Conservation (phyloP, 1,284 basidiomycete genomes). For the Fomitiporia mediterranea region DNA sequence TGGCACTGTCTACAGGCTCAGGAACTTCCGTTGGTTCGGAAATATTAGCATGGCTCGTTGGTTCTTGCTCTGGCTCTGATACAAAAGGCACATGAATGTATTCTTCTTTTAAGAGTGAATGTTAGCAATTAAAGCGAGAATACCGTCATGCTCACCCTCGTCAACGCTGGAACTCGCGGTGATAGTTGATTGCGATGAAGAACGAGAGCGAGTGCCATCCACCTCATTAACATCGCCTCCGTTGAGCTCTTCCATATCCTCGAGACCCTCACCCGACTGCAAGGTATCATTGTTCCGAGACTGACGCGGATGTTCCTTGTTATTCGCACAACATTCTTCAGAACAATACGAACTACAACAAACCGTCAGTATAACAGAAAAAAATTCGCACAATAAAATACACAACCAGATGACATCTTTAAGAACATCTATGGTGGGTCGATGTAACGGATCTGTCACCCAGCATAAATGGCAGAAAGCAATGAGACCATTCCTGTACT, state of each 20-base stretch:
- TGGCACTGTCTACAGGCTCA: too few relatives aligned
- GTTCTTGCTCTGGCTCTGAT: neutral
- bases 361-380: neutral
- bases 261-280: neutral
- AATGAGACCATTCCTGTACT: neutral
- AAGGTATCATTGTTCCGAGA: neutral
- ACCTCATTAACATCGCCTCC: too few relatives aligned
- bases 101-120: too few relatives aligned
- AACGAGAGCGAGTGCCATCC: neutral
- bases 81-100: neutral
- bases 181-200: neutral
- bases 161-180: neutral
- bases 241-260: neutral
- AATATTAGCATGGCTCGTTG: too few relatives aligned
- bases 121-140: too few relatives aligned
- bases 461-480: conserved; percentile 8
- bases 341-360: neutral
- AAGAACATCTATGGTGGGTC: neutral
- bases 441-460: neutral
- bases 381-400: neutral
- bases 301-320: too few relatives aligned
- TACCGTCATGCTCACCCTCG: neutral
- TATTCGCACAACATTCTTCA: neutral
- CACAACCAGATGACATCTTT: neutral
- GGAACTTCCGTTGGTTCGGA: too few relatives aligned